Percentiles rank a stretch among this genome's conserved stretches.
These are phyloP conservation scores for Staphylotrichum longicolle DNA, from an alignment of 495 filamentous ascomycete species.

Conservation along the genomic window DNA sequence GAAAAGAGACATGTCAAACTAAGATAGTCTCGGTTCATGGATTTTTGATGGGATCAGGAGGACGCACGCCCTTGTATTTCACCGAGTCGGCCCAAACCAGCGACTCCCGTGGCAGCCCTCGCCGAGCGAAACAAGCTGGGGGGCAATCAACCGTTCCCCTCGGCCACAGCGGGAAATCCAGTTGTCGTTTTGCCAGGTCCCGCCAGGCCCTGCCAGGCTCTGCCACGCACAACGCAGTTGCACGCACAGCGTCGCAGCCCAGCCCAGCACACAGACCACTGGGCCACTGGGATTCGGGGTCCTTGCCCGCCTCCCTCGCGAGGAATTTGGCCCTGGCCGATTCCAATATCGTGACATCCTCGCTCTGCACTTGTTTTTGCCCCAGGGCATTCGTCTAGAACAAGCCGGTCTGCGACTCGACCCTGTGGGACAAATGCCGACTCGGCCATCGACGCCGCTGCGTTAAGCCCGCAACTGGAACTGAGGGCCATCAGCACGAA, in stretches of 20 bases:
- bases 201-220: conserved; percentile 16
- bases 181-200: conserved; percentile 17
- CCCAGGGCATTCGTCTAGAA: not conserved
- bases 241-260: conserved; percentile 4
- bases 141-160: conserved; percentile 17
- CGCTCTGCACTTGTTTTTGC: not conserved
- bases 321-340: conserved; percentile 10
- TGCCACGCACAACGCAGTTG: conserved; percentile 17
- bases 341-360: conserved; percentile 2
- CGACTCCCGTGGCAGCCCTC: too few species aligned
- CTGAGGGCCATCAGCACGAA: not conserved
- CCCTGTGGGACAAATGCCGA: conserved; percentile 2
- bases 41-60: too few species aligned
- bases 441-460: not conserved
- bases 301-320: not conserved
- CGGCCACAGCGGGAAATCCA: conserved; percentile 19
- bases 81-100: too few species aligned
- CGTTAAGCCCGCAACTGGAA: not conserved
- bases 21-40: too few species aligned
- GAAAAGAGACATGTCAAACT: too few species aligned
- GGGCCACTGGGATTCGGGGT: not conserved
- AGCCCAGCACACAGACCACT: conserved; percentile 10
- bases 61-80: too few species aligned
- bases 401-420: not conserved
- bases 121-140: not conserved